Evolutionary conservation across 441 rosid species (phyloP).

Genomic region (Pelargonium citronellum): DNA sequence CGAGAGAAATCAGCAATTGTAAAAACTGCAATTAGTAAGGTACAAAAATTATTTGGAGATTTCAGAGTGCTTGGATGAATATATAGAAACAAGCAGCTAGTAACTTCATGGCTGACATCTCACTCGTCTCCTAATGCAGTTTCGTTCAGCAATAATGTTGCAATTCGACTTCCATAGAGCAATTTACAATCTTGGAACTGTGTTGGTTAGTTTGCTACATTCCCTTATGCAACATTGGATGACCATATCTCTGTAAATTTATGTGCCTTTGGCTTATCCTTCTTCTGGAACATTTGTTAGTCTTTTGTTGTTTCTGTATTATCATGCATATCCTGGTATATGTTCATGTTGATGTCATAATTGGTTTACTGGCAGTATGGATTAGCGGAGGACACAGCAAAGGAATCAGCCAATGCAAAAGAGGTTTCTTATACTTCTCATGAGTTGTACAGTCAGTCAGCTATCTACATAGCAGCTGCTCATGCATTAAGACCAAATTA

Average conservation of each 20-base stretch:
- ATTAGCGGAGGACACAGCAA: conserved; percentile 90
- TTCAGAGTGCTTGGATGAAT: conserved; percentile 25
- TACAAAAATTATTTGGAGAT: conserved; percentile 35
- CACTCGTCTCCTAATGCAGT: conserved; percentile 44
- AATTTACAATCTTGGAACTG: conserved; percentile 97
- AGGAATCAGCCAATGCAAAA: conserved; percentile 57
- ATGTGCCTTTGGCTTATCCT: conserved; percentile 7
- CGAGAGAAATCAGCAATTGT: conserved; percentile 87
- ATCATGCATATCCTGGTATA: not conserved
- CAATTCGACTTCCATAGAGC: conserved; percentile 98
- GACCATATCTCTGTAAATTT: conserved; percentile 1
- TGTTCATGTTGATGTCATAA: conserved; percentile 9
- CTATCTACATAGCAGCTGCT: conserved; percentile 94
- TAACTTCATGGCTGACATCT: conserved; percentile 22
- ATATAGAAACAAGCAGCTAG: conserved; percentile 24
- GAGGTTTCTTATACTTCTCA: conserved; percentile 51
- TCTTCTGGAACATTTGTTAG: not conserved
- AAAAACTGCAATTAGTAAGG: conserved; percentile 94
- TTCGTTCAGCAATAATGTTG: conserved; percentile 85
- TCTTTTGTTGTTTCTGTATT: not conserved
- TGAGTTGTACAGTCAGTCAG: conserved; percentile 94
- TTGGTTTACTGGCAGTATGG: conserved; percentile 60
- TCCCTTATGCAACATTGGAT: conserved; percentile 10
- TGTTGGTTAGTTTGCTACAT: conserved; percentile 56
- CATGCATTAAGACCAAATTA: conserved; percentile 95